A percentile compares a stretch with the other conserved stretches of the same genome.
Evolutionary conservation across 2,329 filamentous ascomycete genomes (phyloP).

Genomic region (Neofusicoccum laricinum): DNA sequence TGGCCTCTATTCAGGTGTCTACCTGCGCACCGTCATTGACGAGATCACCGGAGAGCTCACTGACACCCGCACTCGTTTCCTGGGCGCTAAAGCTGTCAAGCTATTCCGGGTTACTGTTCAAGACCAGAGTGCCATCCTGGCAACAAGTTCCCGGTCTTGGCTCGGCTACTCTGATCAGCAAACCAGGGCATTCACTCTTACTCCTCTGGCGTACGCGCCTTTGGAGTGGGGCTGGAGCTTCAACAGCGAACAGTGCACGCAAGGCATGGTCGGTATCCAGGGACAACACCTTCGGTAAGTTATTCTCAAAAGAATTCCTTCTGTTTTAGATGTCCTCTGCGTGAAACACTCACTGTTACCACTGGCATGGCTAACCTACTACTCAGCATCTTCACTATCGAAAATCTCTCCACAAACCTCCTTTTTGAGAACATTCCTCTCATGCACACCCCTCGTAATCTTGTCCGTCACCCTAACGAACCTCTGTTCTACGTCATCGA

Average conservation of each 20-base stretch:
- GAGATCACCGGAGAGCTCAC: slow-evolving; percentile 94
- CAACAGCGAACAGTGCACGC: slow-evolving; percentile 87
- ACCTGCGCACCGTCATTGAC: slow-evolving; percentile 90
- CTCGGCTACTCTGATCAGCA: slow-evolving; percentile 88
- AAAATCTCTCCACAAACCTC: slow-evolving; percentile 80
- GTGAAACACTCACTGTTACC: no score
- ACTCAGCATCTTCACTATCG: slow-evolving; percentile 81
- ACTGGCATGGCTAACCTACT: not conserved
- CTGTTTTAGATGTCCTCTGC: not conserved
- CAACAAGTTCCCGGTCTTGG: slow-evolving; percentile 92
- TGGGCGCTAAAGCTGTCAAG: slow-evolving; percentile 85
- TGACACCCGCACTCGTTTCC: slow-evolving; percentile 89
- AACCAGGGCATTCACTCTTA: slow-evolving; percentile 85
- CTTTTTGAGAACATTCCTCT: slow-evolving; percentile 83
- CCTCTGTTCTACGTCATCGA: slow-evolving; percentile 93
- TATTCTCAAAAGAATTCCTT: slow-evolving; percentile 24
- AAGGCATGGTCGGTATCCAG: slow-evolving; percentile 92
- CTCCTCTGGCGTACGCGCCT: slow-evolving; percentile 81
- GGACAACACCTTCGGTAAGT: slow-evolving; percentile 80
- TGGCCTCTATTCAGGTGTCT: slow-evolving; percentile 91
- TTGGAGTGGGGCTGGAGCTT: slow-evolving; percentile 97
- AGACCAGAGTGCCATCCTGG: slow-evolving; percentile 79
- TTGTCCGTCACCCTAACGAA: slow-evolving; percentile 83
- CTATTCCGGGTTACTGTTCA: slow-evolving; percentile 90
- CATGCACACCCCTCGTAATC: slow-evolving; percentile 83